Evolutionary conservation across 352 stramenopile species (phyloP).

Genomic region (Blastocystis hominis): DNA sequence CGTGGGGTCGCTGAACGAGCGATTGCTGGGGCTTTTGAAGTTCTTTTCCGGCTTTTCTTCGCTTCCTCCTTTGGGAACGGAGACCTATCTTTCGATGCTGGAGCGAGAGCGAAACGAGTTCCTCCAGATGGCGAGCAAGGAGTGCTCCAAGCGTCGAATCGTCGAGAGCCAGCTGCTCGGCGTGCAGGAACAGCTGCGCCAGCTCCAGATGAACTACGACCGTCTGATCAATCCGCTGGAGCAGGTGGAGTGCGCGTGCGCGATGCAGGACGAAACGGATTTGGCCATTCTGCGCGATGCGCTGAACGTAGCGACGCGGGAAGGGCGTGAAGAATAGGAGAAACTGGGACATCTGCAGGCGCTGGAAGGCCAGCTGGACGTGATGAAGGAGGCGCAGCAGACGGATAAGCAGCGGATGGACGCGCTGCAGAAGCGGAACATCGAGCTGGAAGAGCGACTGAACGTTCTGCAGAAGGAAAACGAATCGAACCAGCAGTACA

Average conservation of each 20-base stretch:
- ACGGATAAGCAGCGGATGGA: neutral
- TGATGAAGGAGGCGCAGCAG: neutral
- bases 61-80: neutral
- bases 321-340: neutral
- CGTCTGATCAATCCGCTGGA: constrained; percentile 28
- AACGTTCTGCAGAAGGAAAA: neutral
- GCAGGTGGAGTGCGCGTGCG: constrained; percentile 15
- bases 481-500: neutral
- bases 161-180: neutral
- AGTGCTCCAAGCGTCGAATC: neutral
- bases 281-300: constrained; percentile 8
- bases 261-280: constrained; percentile 35
- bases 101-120: neutral
- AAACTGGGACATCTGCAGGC: constrained; percentile 30
- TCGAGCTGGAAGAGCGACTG: neutral
- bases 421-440: neutral
- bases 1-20: neutral
- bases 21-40: neutral
- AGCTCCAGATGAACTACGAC: neutral
- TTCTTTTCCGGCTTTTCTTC: neutral
- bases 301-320: neutral
- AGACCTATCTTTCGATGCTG: neutral
- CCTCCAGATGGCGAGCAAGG: neutral
- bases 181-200: neutral
- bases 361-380: neutral